Percentiles rank a stretch among this genome's conserved stretches.
phyloP scores from a whole-genome alignment of 2,329 filamentous ascomycete species.

The Phyllosticta capitalensis region DNA sequence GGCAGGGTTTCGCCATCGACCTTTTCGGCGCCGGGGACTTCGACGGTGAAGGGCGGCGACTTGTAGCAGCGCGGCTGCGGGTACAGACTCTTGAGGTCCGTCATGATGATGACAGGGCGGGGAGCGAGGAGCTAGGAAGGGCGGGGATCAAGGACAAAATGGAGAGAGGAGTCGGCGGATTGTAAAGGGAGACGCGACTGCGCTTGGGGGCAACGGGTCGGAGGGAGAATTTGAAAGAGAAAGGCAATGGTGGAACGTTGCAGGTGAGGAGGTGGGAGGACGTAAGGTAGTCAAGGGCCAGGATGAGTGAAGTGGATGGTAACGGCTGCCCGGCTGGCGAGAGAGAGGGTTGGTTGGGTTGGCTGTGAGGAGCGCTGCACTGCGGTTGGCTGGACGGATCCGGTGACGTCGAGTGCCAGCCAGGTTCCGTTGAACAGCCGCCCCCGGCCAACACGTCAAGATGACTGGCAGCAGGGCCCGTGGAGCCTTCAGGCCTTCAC shows the following conservation, averaged over 20 bases:
- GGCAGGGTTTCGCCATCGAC: slow-evolving; percentile 77
- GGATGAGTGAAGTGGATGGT: neutral
- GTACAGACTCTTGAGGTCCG: slow-evolving; percentile 38
- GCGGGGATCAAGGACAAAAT: neutral
- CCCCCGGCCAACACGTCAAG: neutral
- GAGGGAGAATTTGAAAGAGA: neutral
- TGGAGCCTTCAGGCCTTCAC: no score
- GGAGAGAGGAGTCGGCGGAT: neutral
- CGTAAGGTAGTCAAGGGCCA: neutral
- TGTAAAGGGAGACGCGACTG: neutral
- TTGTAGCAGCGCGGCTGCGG: slow-evolving; percentile 43
- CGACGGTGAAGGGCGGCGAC: slow-evolving; percentile 65
- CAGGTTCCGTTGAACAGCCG: neutral
- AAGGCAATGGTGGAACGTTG: neutral
- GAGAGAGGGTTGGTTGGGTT: no score
- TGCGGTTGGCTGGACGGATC: neutral
- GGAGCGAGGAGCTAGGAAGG: slow-evolving; percentile 1
- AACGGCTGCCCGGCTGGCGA: neutral
- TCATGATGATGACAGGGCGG: slow-evolving; percentile 17
- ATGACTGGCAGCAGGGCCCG: no score
- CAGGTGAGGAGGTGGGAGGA: neutral
- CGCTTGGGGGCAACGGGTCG: neutral
- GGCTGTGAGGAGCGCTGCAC: no score
- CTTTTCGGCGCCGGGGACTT: slow-evolving; percentile 57
- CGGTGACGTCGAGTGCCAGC: neutral